Evolutionary conservation across 495 filamentous ascomycete species (phyloP), one percentile per base, ranked within the genome.

Genomic region (Trichoderma erinaceum): DNA sequence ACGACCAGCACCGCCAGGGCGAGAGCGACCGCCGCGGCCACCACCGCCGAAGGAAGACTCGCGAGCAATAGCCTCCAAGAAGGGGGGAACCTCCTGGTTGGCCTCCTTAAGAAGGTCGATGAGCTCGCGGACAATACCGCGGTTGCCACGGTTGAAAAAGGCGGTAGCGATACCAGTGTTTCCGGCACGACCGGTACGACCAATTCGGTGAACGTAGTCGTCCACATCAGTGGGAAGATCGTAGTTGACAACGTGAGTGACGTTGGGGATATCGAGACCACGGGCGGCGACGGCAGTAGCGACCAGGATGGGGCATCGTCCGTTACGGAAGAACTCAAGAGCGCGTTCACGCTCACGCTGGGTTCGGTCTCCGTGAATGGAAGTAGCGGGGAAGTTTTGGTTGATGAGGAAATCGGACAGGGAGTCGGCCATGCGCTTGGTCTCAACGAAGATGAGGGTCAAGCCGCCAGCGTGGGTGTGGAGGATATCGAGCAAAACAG

Each of bases 81-180:
- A 99, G 38, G 82, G 77, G 35, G 95, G 95, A 68, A 98, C 88
- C 73, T 97, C 95, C 78, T 99, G 95, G 82, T 98, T 94, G 69
- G 94, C 94, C 75, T 99, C 95, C 83, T 98, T 97, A 67, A 99
- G 85, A 38, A 99, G 87, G 44, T 99, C 96, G 71, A 99, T 86
- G 66, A 99, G 85, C 75, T 98, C 96, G 65, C 92, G 89, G 64
- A 97, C 95, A 71, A 99, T 91, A 78, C 93, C 95, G 71, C 95
- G 91, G 86, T 99, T 99, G 73, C 93, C 93, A 75, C 95, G 95
- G 87, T 99, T 99, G 88, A 97, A 98, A 86, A 99, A 99, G 63
- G 96, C 94, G 68, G 95, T 99, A 11, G 95, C 91, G 69, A 97
- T 91, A 88, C 95, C 95, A 70, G 94, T 97, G 83, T 99, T 99